These are phyloP conservation scores for Arctium lappa DNA, from an alignment of 129 eudicot species.

Conservation along the genomic window DNA sequence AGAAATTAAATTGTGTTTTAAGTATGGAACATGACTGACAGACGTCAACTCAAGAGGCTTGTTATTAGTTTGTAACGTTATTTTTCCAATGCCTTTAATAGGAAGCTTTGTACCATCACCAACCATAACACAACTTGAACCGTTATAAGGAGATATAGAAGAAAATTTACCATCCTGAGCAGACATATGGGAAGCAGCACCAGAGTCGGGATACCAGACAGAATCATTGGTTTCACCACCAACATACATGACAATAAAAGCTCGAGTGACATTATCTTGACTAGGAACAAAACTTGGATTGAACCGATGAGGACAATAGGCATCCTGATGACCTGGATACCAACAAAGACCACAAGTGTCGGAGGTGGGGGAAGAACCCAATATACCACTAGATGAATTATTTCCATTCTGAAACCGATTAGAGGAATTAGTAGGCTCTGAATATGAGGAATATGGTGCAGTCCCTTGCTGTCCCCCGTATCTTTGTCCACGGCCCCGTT, in stretches of 20 bases:
- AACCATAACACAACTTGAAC: not conserved
- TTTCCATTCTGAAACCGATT: too few species aligned
- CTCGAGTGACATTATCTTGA: not conserved
- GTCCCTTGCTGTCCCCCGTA: too few species aligned
- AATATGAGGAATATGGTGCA: too few species aligned
- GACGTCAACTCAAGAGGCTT: not conserved
- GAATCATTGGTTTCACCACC: not conserved
- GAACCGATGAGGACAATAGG: too few species aligned
- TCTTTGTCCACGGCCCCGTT: too few species aligned
- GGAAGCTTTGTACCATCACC: not conserved
- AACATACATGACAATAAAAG: not conserved
- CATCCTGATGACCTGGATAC: too few species aligned
- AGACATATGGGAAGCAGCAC: constrained; percentile 7
- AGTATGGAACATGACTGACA: not conserved
- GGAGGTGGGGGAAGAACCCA: too few species aligned
- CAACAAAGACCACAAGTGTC: too few species aligned
- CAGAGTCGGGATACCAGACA: constrained; percentile 5
- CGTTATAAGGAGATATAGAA: not conserved
- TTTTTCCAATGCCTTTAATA: not conserved
- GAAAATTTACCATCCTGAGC: not conserved
- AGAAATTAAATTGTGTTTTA: not conserved
- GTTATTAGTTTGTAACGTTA: not conserved
- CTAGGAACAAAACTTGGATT: too few species aligned
- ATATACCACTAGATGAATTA: too few species aligned
- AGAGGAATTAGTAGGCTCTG: too few species aligned